A percentile compares a stretch with the other conserved stretches of the same genome.
phyloP scores from a whole-genome alignment of 2,329 filamentous ascomycete genomes.

The Calonectria ilicicola region DNA sequence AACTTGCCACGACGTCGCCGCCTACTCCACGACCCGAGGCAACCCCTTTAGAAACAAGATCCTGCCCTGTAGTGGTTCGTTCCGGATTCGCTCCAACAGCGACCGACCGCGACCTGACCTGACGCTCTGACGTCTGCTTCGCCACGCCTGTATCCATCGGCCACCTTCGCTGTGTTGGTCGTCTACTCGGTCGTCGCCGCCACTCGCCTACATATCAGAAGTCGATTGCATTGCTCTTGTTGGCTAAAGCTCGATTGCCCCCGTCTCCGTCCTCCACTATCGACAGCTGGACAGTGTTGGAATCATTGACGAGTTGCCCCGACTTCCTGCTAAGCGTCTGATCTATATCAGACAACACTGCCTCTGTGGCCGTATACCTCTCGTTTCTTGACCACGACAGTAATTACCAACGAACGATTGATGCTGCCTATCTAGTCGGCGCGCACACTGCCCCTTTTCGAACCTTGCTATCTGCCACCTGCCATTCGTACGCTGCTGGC shows the following conservation, averaged over 20 bases:
- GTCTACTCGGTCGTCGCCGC: conserved; percentile 20
- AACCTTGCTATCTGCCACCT: neutral
- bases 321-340: neutral
- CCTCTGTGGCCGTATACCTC: conserved; percentile 17
- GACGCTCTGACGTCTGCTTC: conserved; percentile 37
- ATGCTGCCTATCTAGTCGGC: conserved; percentile 35
- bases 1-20: neutral
- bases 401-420: conserved; percentile 34
- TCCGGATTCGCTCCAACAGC: conserved; percentile 17
- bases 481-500: conserved; percentile 35
- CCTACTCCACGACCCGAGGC: conserved; percentile 16
- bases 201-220: conserved; percentile 14
- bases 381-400: conserved; percentile 35
- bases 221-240: conserved; percentile 26
- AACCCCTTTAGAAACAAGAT: neutral
- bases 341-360: conserved; percentile 24
- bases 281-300: conserved; percentile 21
- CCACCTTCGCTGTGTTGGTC: conserved; percentile 41
- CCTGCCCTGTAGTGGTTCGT: conserved; percentile 6
- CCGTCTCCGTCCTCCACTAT: conserved; percentile 6
- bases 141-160: conserved; percentile 35
- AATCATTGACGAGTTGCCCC: conserved; percentile 5
- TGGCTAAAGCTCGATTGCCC: conserved; percentile 27
- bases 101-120: conserved; percentile 28
- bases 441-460: conserved; percentile 18